Evolutionary conservation across 2,329 filamentous ascomycete species (phyloP).

Genomic region (Penicillium sp.): DNA sequence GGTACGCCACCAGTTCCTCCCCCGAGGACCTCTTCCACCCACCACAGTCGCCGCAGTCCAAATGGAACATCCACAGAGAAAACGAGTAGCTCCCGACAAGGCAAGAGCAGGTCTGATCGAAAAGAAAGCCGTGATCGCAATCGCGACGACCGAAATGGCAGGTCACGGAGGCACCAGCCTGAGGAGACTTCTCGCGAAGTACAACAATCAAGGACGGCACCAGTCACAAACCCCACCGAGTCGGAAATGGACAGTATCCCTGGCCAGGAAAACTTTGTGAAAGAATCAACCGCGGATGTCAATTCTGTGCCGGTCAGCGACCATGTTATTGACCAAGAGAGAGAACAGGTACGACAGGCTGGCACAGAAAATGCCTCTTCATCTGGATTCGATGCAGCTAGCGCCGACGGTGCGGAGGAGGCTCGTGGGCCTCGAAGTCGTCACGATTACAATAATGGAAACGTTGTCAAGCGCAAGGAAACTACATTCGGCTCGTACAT

Average conservation of each 20-base stretch:
- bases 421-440: slow-evolving; percentile 43
- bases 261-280: slow-evolving; percentile 60
- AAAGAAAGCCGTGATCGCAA: slow-evolving; percentile 38
- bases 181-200: slow-evolving; percentile 42
- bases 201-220: slow-evolving; percentile 29
- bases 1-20: slow-evolving; percentile 67
- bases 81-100: slow-evolving; percentile 38
- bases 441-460: slow-evolving; percentile 57
- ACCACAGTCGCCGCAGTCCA: slow-evolving; percentile 48
- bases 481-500: slow-evolving; percentile 95
- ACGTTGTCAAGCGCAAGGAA: slow-evolving; percentile 67
- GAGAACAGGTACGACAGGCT: slow-evolving; percentile 67
- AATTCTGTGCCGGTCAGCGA: slow-evolving; percentile 74
- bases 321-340: slow-evolving; percentile 68
- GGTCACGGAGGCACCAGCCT: slow-evolving; percentile 40
- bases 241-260: slow-evolving; percentile 54
- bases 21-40: slow-evolving; percentile 76
- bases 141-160: slow-evolving; percentile 43
- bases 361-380: slow-evolving; percentile 44
- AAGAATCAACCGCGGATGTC: slow-evolving; percentile 76
- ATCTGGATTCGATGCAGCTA: slow-evolving; percentile 40
- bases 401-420: slow-evolving; percentile 46
- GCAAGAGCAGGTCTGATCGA: slow-evolving; percentile 39
- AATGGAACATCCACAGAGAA: slow-evolving; percentile 38
- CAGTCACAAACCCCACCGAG: slow-evolving; percentile 32